Base-by-base conservation (phyloP, 192 early-diverging fungal genomes). In the Linnemannia zychae region DNA sequence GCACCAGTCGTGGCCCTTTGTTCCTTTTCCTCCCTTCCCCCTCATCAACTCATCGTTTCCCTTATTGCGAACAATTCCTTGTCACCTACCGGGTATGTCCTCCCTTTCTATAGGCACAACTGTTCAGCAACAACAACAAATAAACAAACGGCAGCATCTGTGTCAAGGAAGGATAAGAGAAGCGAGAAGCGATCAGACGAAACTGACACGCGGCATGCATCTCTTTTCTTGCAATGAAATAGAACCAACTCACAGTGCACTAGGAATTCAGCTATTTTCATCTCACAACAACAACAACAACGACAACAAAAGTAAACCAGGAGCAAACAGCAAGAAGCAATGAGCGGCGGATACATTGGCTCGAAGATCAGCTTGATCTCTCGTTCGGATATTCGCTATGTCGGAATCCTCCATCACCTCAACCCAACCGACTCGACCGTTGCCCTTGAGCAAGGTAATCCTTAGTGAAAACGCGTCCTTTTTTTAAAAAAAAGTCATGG, bases 301-400 rank as follows among this genome's bases (percentile, higher is more conserved):
- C 67, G 6, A 37, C 17, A 20, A 7, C 38, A 28, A 38, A 13
- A 1, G 69, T n/a, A 67, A 67, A 31, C 68, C 40, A 70, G 68
- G 68, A 46, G 20, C 36, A 11, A 67, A 28, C n/a, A 57, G 24
- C 22, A 37, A 50, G n/a, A 38, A 65, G 69, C 73, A 71, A 85
- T 85, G 83, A 85, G 90, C 47, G 84, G 87, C 33, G 89, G 88
- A 34, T 92, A 90, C 77, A 92, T 92, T 84, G 91, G 91, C 52
- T 91, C 90, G 67, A 92, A 92, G 89, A 92, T 92, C 82, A 90
- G 87, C 74, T 91, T 99, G 67, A 96, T 98, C 80, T 95, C 95
- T 70, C 94, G 95, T 78, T 94, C 93, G 74, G 93, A 96, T 79
- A 96, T 98, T 85, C 95, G 98, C 84, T 99, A 97, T 88, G 93